phyloP scores from a whole-genome alignment of 1,139 yeast species.

The Protomyces gravidus region DNA sequence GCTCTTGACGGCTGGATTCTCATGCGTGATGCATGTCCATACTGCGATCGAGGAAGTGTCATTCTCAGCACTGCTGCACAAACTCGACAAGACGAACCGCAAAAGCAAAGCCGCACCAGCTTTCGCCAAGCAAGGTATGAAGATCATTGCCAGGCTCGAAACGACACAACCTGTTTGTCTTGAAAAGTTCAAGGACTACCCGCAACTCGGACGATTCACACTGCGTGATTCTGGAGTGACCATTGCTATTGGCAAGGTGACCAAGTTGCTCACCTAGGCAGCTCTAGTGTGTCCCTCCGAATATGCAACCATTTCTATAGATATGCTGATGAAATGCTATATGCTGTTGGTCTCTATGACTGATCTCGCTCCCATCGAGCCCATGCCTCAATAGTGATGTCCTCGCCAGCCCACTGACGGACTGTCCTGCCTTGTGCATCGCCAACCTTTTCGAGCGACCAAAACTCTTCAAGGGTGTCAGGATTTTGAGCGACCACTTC shows the following conservation, averaged over 20 bases:
- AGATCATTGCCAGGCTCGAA: conserved; percentile 87
- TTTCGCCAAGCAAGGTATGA: conserved; percentile 98
- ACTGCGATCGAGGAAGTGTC: conserved; percentile 95
- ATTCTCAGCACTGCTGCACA: conserved; percentile 77
- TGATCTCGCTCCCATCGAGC: conserved; percentile 13
- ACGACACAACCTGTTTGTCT: conserved; percentile 65
- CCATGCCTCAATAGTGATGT: conserved; percentile 18
- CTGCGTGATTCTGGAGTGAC: conserved; percentile 97
- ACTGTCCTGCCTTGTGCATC: conserved; percentile 21
- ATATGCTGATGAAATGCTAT: background rate
- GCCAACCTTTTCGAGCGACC: conserved; percentile 21
- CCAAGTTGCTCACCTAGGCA: conserved; percentile 40
- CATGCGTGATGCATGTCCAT: conserved; percentile 98
- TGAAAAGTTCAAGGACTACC: conserved; percentile 86
- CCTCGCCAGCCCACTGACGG: conserved; percentile 23
- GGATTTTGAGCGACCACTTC: conserved; percentile 30
- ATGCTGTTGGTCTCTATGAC: background rate
- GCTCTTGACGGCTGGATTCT: conserved; percentile 87
- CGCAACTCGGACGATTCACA: conserved; percentile 95
- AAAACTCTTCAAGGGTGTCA: conserved; percentile 24
- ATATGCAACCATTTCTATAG: no score
- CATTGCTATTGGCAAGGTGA: conserved; percentile 94
- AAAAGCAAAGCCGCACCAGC: conserved; percentile 96
- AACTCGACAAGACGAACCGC: conserved; percentile 92
- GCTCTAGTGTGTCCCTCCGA: no score